A percentile compares a stretch with the other conserved stretches of the same genome.
Evolutionary conservation across 768 basidiomycete species (phyloP).

Genomic region (Lentinus tigrinus): DNA sequence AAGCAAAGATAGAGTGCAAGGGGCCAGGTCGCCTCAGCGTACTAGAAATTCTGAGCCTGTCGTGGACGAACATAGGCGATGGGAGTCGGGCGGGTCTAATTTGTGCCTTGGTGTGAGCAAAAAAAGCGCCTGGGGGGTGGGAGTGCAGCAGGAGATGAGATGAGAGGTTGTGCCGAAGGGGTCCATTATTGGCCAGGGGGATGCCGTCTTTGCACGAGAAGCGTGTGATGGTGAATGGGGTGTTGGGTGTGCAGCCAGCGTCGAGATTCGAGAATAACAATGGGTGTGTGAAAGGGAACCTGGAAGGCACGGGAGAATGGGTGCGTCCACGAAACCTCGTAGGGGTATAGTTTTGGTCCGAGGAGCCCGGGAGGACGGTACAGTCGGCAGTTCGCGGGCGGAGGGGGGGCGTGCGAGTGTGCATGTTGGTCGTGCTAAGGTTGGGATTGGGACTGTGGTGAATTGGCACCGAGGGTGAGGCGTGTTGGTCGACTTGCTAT

Average conservation of each 20-base stretch:
- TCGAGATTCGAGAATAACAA: slow-evolving; percentile 14
- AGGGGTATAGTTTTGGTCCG: slow-evolving; percentile 8
- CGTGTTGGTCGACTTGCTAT: slow-evolving; percentile 12
- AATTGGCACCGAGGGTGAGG: slow-evolving; percentile 1
- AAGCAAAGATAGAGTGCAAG: not conserved
- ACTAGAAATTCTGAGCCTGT: not conserved
- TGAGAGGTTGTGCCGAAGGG: slow-evolving; percentile 9
- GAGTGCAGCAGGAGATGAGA: slow-evolving; percentile 4
- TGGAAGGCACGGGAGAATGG: not conserved
- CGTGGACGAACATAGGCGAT: slow-evolving; percentile 4
- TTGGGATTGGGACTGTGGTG: slow-evolving; percentile 5
- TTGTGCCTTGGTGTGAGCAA: slow-evolving; percentile 9
- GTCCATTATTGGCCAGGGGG: not conserved
- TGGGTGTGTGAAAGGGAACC: not conserved
- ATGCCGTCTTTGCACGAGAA: not conserved
- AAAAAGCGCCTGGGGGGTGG: slow-evolving; percentile 2
- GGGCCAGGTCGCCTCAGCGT: not conserved
- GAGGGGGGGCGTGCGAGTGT: slow-evolving; percentile 9
- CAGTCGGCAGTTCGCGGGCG: slow-evolving; percentile 1
- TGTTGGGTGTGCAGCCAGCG: not conserved
- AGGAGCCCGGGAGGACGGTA: slow-evolving; percentile 9
- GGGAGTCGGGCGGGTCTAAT: slow-evolving; percentile 7
- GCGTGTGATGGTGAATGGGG: no score
- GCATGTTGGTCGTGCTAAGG: not conserved
- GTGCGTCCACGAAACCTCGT: slow-evolving; percentile 11